Evolutionary conservation across 1,284 basidiomycete species (phyloP).

Genomic region (Pseudozyma pruni): DNA sequence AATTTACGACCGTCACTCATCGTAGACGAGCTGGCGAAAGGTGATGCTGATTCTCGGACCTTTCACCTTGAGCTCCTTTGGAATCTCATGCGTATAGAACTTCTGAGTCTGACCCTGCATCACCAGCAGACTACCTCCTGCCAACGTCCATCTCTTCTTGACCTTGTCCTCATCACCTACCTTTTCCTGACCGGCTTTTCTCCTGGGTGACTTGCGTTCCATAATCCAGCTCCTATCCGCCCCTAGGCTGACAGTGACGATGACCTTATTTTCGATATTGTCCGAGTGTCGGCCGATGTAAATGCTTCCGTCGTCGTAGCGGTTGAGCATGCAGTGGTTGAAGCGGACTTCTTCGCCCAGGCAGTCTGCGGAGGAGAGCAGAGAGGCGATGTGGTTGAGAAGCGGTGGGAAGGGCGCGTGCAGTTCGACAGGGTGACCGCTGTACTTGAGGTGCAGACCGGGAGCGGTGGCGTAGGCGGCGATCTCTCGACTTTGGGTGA

Average conservation of each 20-base stretch:
- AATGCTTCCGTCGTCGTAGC: slow-evolving; percentile 71
- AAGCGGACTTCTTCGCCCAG: slow-evolving; percentile 70
- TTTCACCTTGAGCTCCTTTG: slow-evolving; percentile 57
- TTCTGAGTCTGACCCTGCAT: slow-evolving; percentile 73
- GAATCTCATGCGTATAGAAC: slow-evolving; percentile 70
- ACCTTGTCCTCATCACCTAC: slow-evolving; percentile 6
- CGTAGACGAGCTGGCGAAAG: slow-evolving; percentile 50
- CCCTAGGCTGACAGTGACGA: slow-evolving; percentile 72
- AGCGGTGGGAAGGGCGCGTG: slow-evolving; percentile 70
- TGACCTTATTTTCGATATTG: slow-evolving; percentile 70
- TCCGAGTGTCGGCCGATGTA: slow-evolving; percentile 70
- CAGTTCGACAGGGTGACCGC: slow-evolving; percentile 66
- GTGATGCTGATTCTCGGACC: slow-evolving; percentile 52
- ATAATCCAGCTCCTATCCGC: slow-evolving; percentile 72
- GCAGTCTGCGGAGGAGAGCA: slow-evolving; percentile 64
- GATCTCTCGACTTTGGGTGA: slow-evolving; percentile 71
- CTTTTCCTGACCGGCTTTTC: neutral
- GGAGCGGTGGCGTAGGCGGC: slow-evolving; percentile 66
- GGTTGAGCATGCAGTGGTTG: slow-evolving; percentile 73
- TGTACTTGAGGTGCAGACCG: slow-evolving; percentile 70
- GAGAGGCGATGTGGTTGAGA: slow-evolving; percentile 68
- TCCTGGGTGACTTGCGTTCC: slow-evolving; percentile 45
- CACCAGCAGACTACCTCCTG: slow-evolving; percentile 71
- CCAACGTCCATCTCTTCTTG: slow-evolving; percentile 68
- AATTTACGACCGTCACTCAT: slow-evolving; percentile 1